Evolutionary conservation across 2,329 filamentous ascomycete species (phyloP), one percentile per base, ranked within the genome.

Genomic region (Elsinoe batatas): DNA sequence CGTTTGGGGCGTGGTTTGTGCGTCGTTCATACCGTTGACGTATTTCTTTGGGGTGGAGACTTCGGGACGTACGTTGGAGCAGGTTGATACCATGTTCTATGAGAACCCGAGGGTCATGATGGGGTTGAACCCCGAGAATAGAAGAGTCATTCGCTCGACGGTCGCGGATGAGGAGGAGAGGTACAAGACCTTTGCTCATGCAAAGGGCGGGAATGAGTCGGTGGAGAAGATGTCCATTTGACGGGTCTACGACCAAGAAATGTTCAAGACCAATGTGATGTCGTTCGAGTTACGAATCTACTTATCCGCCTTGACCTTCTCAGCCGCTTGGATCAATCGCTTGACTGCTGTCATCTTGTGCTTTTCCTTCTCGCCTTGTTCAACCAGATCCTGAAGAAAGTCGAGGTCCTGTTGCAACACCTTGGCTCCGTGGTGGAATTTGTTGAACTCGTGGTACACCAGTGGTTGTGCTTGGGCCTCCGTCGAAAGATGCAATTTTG

Each of bases 1-100:
- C 50, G 72, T 80, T 61, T 83, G 78, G 66, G 75, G 76, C 2
- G 71, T 74, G 15, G 72, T 79, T 61, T 80, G 79, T 64, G 76
- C 74, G 15, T 62, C 61, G 1, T 78, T 78, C 57, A 64, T 78
- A 0, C 75, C 75, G 0, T 68, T 73, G 8, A 66, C 74, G 3
- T 75, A 75, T 58, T 63, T 65, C 56, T 66, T 67, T 58, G 63
- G 64, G 13, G 64, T 65, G 5, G 65, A 67, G 61, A 68, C 63
- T 8, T 59, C 59, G 11, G 63, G 62, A 12, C 56, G 62, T 30
- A 54, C 64, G 12, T 54, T 67, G 8, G 65, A 64, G 55, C 60
- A 64, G 49, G 59, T 65, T 30, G 62, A 64, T 51, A 54, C 47
- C 63, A 68, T 69, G 59, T 64, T 61, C 26, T 49, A 49, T 26